Evolutionary conservation across 345 rosid species (phyloP), one percentile per base, ranked within the genome.

Genomic region (Syzygium aqueum): DNA sequence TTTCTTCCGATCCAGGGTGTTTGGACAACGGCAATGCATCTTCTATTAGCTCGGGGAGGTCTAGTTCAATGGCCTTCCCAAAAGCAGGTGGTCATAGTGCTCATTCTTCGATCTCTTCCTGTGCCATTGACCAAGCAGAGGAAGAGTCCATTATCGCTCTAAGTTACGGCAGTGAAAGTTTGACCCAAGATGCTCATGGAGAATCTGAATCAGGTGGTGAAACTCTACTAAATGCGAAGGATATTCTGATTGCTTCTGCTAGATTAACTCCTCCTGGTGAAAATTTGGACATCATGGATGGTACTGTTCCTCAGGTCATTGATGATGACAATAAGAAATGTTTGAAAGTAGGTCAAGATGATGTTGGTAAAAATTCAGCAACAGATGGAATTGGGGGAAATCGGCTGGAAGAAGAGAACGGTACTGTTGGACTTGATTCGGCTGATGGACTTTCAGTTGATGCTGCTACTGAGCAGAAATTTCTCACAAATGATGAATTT

Each of bases 1-100:
- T 93, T 51, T 91, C 93, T 54, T 90, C 91, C 61, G 94, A 91
- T 87, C 86, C 82, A 21, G 94, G 90, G 51, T 92, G 91, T 90
- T 90, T 90, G 17, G 92, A 86, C 84, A 93, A 92, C 28, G 92
- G 89, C 50, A 87, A 85, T 90, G 86, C 90, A 89, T 90, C 90
- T 84, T 13, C 46, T 5, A 87, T 87, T 51, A 88, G 84, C 83
- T 89, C 92, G 67, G 86, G 89, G 56, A 87, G 86, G 84, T 86
- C 91, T 43, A 88, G 84, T 87, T 86, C 92, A 43, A 67, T 77
- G 22, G 63, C 80, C 65, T 61, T 82, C 80, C 86, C 87, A 28
- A 84, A 51, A 57, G 91, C 43, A 67, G 86, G 78, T 67, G 77
- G 83, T 53, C 84, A 87, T 19, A 52, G 61, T 87, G 89, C 78